phyloP scores from a whole-genome alignment of 179 eudicot species.

The Heliamphora pulchella region DNA sequence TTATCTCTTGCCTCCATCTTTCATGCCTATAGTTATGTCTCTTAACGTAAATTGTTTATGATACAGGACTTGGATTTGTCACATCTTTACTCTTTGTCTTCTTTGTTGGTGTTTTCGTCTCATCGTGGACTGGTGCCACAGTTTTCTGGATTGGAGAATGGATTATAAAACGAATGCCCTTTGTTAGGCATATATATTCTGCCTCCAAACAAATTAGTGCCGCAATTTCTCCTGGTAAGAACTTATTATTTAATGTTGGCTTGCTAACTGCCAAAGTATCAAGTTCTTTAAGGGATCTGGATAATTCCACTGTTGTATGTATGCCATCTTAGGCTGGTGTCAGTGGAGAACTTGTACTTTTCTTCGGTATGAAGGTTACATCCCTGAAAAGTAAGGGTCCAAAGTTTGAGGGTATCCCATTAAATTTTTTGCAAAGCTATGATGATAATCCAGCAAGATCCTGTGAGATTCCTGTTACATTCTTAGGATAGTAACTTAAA shows the following conservation, averaged over 20 bases:
- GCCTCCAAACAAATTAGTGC: slow-evolving; percentile 90
- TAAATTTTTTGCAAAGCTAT: not conserved
- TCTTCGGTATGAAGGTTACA: not conserved
- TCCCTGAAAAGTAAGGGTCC: not conserved
- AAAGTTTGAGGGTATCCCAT: not conserved
- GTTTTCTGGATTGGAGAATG: slow-evolving; percentile 89
- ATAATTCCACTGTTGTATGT: not conserved
- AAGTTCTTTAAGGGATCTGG: not conserved
- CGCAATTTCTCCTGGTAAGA: slow-evolving; percentile 82
- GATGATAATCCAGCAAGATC: not conserved
- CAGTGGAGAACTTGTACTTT: not conserved
- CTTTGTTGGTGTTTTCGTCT: slow-evolving; percentile 78
- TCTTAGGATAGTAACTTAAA: no score
- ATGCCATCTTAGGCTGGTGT: not conserved
- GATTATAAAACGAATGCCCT: slow-evolving; percentile 77
- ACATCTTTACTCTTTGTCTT: slow-evolving; percentile 74
- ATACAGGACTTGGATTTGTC: slow-evolving; percentile 79
- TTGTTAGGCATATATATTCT: slow-evolving; percentile 67
- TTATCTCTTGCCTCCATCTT: not conserved
- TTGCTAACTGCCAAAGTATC: not conserved
- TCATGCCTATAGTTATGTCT: not conserved
- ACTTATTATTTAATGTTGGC: not conserved
- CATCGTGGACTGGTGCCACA: slow-evolving; percentile 88
- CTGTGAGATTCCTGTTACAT: no score
- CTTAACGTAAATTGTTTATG: not conserved